Conservation (phyloP, 495 filamentous ascomycete species). For the Chlorociboria aeruginascens region DNA sequence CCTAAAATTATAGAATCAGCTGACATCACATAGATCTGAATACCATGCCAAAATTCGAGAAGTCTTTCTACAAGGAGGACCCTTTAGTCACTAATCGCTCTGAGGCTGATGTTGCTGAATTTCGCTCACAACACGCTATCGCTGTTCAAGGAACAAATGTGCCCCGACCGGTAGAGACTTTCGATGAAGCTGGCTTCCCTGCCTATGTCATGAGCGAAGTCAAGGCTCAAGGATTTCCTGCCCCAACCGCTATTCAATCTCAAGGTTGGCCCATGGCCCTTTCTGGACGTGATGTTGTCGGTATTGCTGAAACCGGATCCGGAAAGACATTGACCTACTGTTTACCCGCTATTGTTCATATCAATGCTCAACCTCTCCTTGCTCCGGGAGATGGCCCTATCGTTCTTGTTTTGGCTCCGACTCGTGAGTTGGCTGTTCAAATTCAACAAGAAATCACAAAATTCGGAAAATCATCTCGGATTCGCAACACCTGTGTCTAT, state of each 20-base stretch:
- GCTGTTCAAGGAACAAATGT: conserved; percentile 63
- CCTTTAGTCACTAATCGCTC: conserved; percentile 63
- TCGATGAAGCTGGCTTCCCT: conserved; percentile 96
- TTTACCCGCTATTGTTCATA: conserved; percentile 96
- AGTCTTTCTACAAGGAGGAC: conserved; percentile 97
- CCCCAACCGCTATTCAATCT: conserved; percentile 90
- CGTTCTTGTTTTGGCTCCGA: conserved; percentile 88
- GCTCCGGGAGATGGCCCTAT: conserved; percentile 96
- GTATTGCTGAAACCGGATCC: conserved; percentile 98
- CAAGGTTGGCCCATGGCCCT: conserved; percentile 99
- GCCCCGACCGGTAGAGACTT: conserved; percentile 86
- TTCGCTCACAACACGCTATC: conserved; percentile 72
- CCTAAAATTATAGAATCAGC: conserved; percentile 2
- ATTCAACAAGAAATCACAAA: conserved; percentile 93
- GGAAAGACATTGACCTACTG: conserved; percentile 99
- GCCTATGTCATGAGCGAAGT: conserved; percentile 96
- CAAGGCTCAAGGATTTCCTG: conserved; percentile 89
- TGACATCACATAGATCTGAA: conserved; percentile 47
- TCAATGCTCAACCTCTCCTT: conserved; percentile 95
- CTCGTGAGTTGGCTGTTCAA: conserved; percentile 94
- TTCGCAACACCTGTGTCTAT: conserved; percentile 98
- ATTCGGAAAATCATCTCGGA: conserved; percentile 94
- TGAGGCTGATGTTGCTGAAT: conserved; percentile 69
- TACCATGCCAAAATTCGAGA: conserved; percentile 90
- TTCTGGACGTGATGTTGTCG: conserved; percentile 94